phyloP scores from a whole-genome alignment of 2,329 filamentous ascomycete genomes.

The Laburnicola sp. region DNA sequence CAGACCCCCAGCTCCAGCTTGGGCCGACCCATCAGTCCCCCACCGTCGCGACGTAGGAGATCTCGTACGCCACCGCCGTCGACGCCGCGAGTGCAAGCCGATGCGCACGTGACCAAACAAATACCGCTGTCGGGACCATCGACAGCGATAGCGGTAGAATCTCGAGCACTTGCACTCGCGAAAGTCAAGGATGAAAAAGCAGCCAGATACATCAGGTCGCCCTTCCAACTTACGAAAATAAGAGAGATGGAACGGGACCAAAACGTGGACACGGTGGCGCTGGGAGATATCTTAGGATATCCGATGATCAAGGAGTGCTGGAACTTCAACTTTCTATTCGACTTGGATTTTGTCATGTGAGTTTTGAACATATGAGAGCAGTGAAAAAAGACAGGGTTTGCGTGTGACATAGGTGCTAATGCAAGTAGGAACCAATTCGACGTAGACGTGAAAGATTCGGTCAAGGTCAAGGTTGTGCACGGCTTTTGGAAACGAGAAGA shows the following conservation, averaged over 20 bases:
- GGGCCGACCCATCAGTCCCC: slow-evolving; percentile 36
- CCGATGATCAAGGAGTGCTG: slow-evolving; percentile 72
- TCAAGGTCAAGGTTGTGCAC: slow-evolving; percentile 63
- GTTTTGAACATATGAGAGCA: slow-evolving; percentile 48
- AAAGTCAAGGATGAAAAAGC: neutral
- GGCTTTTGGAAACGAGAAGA: slow-evolving; percentile 72
- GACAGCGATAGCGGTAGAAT: neutral
- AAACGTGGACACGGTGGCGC: slow-evolving; percentile 68
- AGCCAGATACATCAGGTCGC: slow-evolving; percentile 56
- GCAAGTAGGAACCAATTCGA: slow-evolving; percentile 54
- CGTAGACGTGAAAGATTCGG: slow-evolving; percentile 55
- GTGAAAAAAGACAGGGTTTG: neutral
- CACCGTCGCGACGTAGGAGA: slow-evolving; percentile 19
- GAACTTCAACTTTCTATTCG: slow-evolving; percentile 70
- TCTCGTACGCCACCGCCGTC: slow-evolving; percentile 9
- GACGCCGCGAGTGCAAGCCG: slow-evolving; percentile 4
- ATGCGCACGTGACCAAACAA: slow-evolving; percentile 18
- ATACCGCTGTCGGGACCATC: slow-evolving; percentile 4
- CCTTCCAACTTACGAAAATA: slow-evolving; percentile 72
- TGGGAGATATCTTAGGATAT: slow-evolving; percentile 71
- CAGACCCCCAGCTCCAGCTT: slow-evolving; percentile 13
- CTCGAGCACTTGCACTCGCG: neutral
- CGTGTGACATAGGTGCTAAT: slow-evolving; percentile 7
- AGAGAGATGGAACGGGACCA: slow-evolving; percentile 60
- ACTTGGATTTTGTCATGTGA: slow-evolving; percentile 64